These are phyloP conservation scores for Neurospora sp. DNA, from an alignment of 495 filamentous ascomycete genomes.

Conservation along the genomic window DNA sequence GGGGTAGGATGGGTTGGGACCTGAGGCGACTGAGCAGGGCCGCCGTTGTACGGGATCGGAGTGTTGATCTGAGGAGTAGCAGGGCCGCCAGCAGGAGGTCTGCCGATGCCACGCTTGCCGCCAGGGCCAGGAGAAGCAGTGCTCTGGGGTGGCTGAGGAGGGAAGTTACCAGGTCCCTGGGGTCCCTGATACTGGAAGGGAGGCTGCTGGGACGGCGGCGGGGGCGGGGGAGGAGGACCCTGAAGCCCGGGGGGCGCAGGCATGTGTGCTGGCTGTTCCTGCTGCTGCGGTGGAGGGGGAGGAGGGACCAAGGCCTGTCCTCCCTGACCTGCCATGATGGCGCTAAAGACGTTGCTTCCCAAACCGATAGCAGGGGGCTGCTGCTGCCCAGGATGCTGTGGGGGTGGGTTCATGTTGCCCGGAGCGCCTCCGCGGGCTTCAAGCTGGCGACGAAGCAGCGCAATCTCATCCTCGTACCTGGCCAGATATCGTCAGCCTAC, in stretches of 20 bases:
- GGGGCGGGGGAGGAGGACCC: constrained; percentile 49
- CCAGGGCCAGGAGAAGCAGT: constrained; percentile 81
- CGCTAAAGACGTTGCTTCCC: constrained; percentile 85
- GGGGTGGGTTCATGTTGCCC: constrained; percentile 50
- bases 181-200: constrained; percentile 37
- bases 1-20: constrained; percentile 70
- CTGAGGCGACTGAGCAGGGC: constrained; percentile 67
- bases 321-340: constrained; percentile 87
- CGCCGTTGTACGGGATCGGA: constrained; percentile 68
- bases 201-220: constrained; percentile 40
- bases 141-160: constrained; percentile 63
- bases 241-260: constrained; percentile 56
- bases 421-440: constrained; percentile 63
- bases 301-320: constrained; percentile 80
- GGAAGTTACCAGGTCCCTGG: constrained; percentile 42
- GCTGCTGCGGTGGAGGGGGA: constrained; percentile 58
- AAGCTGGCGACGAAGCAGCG: constrained; percentile 75
- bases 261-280: constrained; percentile 46
- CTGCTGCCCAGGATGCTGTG: constrained; percentile 68
- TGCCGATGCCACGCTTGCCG: constrained; percentile 48
- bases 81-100: constrained; percentile 55
- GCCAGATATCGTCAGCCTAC: constrained; percentile 1
- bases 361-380: constrained; percentile 67
- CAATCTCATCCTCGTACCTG: constrained; percentile 91
- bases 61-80: constrained; percentile 86